Percentiles rank a stretch among this genome's conserved stretches.
Conservation (phyloP, 768 basidiomycete genomes). For the Mycena leptocephala region DNA sequence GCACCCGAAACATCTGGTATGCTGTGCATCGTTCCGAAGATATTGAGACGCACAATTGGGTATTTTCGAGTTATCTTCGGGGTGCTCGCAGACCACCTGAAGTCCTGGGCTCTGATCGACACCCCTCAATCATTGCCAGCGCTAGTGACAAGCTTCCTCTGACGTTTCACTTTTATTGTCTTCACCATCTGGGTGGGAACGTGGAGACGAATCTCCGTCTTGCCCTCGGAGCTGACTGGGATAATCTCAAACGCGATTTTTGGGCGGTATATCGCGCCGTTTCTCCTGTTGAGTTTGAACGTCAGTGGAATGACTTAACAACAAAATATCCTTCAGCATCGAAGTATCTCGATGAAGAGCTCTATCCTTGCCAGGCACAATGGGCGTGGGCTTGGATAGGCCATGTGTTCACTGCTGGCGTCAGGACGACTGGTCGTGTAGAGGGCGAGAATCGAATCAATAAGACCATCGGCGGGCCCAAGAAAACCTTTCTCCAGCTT, state of each 20-base stretch:
- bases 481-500: constrained; percentile 40
- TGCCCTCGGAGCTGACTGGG: constrained; percentile 38
- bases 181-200: constrained; percentile 51
- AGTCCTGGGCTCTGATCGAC: constrained; percentile 43
- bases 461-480: constrained; percentile 44
- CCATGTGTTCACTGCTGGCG: constrained; percentile 49
- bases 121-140: constrained; percentile 39
- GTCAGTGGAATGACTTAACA: constrained; percentile 33
- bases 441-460: constrained; percentile 50
- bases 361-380: constrained; percentile 47
- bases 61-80: constrained; percentile 43
- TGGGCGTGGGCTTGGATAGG: constrained; percentile 55
- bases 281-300: constrained; percentile 51
- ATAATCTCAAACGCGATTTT: constrained; percentile 44
- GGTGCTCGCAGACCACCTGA: constrained; percentile 34
- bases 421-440: constrained; percentile 50
- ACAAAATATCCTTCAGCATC: constrained; percentile 33
- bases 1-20: constrained; percentile 47
- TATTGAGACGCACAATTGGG: constrained; percentile 38
- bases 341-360: constrained; percentile 45
- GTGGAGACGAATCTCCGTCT: constrained; percentile 41
- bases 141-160: constrained; percentile 35
- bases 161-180: constrained; percentile 46
- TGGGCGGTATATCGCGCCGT: constrained; percentile 48
- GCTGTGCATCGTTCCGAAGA: constrained; percentile 43